Conservation (phyloP, 2,329 filamentous ascomycete species). For the Gnomoniopsis smithogilvyi region DNA sequence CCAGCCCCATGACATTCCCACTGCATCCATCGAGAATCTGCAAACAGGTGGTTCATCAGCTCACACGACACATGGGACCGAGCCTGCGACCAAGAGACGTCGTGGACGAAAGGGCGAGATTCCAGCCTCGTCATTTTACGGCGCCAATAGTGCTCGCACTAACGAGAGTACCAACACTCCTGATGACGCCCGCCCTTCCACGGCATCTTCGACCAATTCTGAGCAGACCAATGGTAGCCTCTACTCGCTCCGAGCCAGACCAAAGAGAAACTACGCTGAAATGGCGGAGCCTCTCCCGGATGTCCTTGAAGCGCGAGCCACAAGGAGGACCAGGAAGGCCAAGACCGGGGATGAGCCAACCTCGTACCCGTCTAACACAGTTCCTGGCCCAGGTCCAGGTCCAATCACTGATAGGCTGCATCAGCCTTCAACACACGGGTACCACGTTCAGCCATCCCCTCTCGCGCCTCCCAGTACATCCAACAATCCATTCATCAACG, state of each 20-base stretch:
- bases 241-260: slow-evolving; percentile 53
- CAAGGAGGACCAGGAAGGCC: slow-evolving; percentile 23
- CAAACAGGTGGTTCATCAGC: background rate
- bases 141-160: slow-evolving; percentile 26
- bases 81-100: slow-evolving; percentile 20
- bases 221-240: slow-evolving; percentile 46
- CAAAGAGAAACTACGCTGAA: slow-evolving; percentile 51
- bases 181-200: slow-evolving; percentile 49
- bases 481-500: slow-evolving; percentile 17
- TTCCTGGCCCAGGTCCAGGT: background rate
- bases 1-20: background rate
- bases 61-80: slow-evolving; percentile 9
- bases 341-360: slow-evolving; percentile 18
- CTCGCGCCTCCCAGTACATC: slow-evolving; percentile 13
- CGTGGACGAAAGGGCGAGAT: slow-evolving; percentile 22
- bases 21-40: slow-evolving; percentile 12
- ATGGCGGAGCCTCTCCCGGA: slow-evolving; percentile 41
- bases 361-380: slow-evolving; percentile 11
- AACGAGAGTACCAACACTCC: slow-evolving; percentile 32
- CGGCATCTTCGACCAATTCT: slow-evolving; percentile 50
- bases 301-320: slow-evolving; percentile 31
- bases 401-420: background rate
- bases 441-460: slow-evolving; percentile 1
- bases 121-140: slow-evolving; percentile 24
- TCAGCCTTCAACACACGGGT: background rate